Base-by-base conservation (phyloP, 1,284 basidiomycete species). In the Ceratobasidium sp. region DNA sequence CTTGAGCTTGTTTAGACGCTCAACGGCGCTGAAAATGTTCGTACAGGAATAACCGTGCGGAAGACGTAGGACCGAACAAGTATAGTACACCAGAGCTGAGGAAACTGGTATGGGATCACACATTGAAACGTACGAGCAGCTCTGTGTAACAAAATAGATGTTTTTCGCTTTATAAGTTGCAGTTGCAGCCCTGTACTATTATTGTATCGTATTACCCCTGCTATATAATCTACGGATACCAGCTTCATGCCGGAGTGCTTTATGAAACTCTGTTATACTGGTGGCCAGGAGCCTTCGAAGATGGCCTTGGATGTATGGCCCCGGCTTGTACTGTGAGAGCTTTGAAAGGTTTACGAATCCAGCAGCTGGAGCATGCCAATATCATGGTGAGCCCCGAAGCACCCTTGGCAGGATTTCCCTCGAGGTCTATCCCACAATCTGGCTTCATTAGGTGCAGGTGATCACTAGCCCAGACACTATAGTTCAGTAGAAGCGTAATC, bases 51-150 rank as follows among this genome's bases (percentile, higher is more conserved):
- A 53, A 53, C 27, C 42, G 54, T 32, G 62, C 62, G 10, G 62
- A 65, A 43, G 62, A 65, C 22, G 62, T 49, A 25, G 64, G 64
- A 13, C 15, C 7, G n/a, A 67, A 67, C 34, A 67, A 54, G 31
- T 45, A 67, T 45, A 67, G 64, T 29, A 67, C 64, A 5, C 64
- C 64, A 20, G 64, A 47, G 31, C 45, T 67, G 50, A 50, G 64
- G 13, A 67, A 67, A 45, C 52, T 54, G n/a, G 64, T 67, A n/a
- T 67, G 64, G 64, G 64, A 67, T 17, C 64, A 67, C 40, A 67
- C 38, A 10, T 20, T 67, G 35, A 43, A 29, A 27, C 40, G 12
- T 43, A 25, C 29, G 12, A 7, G 8, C 29, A 4, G 13, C 8
- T 38, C 20, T 57, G n/a, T 6, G 8, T 17, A 32, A 3, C 3